Evolutionary conservation across 129 eudicot species (phyloP).

Genomic region (Centrapalus pauciflorus): DNA sequence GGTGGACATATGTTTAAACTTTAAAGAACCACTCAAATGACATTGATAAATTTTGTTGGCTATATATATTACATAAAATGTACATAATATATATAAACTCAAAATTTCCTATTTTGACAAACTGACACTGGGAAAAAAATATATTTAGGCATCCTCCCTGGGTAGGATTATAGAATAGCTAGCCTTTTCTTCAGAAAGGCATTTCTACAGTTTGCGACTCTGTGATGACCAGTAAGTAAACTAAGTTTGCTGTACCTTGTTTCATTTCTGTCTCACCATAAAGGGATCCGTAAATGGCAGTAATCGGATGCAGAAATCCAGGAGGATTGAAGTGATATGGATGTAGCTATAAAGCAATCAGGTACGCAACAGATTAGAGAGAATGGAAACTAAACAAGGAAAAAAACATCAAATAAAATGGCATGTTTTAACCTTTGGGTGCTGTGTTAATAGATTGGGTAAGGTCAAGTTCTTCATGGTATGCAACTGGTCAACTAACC

Average conservation of each 20-base stretch:
- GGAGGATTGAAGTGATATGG: conserved; percentile 90
- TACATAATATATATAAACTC: too few relatives aligned
- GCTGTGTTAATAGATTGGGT: conserved; percentile 54
- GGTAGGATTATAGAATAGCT: neutral
- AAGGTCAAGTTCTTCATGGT: conserved; percentile 55
- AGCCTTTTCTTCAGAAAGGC: neutral
- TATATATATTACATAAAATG: too few relatives aligned
- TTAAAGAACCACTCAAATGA: too few relatives aligned
- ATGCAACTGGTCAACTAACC: conserved; percentile 71
- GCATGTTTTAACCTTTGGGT: conserved; percentile 49
- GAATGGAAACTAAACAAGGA: neutral
- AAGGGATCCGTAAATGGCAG: conserved; percentile 68
- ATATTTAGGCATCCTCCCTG: too few relatives aligned
- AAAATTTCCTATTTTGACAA: too few relatives aligned
- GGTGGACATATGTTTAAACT: too few relatives aligned
- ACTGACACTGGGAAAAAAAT: too few relatives aligned
- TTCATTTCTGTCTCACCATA: conserved; percentile 94
- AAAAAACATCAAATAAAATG: neutral
- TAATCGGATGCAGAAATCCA: conserved; percentile 74
- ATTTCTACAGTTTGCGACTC: neutral
- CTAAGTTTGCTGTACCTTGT: conserved; percentile 53
- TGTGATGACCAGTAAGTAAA: conserved; percentile 1
- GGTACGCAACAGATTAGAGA: conserved; percentile 1
- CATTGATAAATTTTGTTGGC: too few relatives aligned
- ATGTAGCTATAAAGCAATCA: conserved; percentile 52